Base-by-base conservation (phyloP, 2,329 filamentous ascomycete genomes). In the Chaetomiaceae sp. region DNA sequence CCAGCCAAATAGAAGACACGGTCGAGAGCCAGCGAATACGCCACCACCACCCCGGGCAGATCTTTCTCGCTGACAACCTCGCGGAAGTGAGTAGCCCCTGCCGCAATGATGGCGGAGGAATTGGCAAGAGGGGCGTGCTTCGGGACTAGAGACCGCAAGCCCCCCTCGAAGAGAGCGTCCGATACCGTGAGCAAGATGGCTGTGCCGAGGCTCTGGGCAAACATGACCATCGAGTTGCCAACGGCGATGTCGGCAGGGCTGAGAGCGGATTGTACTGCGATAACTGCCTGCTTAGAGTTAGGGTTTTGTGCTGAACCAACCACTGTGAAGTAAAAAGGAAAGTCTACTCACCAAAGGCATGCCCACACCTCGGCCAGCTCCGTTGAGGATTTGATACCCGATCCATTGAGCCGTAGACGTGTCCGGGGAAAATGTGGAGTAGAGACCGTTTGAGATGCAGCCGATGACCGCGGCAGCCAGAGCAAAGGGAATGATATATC, bases 1-100 rank as follows among this genome's bases (percentile, higher is more conserved):
- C 66, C 60, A 5, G 65, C 63, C 19, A 75, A 48, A 53, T 71
- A 75, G 43, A 74, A 74, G 0, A 69, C 63, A 1, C 58, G 54
- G 44, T 66, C 62, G 16, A 75, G 53, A 27, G 63, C 63, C 33
- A 63, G 60, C n/a, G 63, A 54, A 53, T 74, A 75, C 2, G 70
- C 66, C 5, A 50, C 10, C 25, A 73, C 46, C 4, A 74, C 66
- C 14, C 62, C 66, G 0, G 58, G 54, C 5, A 75, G 33, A 13
- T 66, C 57, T 5, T 50, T 49, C 2, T 54, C 41, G 4, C 53
- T 12, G 5, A 73, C 58, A n/a, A 70, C 44, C 1, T 53, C 42
- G 16, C 70, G 63, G 52, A 74, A 68, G 1, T 56, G 63, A 0
- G 64, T 68, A 2, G 68, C 70, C 7, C 72, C 71, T 6, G 68